A percentile compares a stretch with the other conserved stretches of the same genome.
Conservation (phyloP, 2,329 filamentous ascomycete genomes). For the Geosmithia flava region DNA sequence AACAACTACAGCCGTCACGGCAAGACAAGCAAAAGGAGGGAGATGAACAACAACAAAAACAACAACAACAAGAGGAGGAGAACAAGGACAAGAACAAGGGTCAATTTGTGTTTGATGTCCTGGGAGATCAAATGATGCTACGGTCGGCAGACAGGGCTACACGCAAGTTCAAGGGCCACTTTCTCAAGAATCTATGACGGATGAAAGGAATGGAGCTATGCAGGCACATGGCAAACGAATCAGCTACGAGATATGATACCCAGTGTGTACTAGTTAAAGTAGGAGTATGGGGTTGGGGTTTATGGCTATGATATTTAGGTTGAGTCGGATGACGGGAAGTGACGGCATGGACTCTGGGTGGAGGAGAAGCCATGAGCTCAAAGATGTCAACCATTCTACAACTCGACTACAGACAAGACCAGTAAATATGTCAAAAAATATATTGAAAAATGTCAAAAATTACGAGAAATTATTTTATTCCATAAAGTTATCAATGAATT, state of each 20-base stretch:
- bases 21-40: background rate
- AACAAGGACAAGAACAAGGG: background rate
- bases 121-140: conserved; percentile 78
- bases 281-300: background rate
- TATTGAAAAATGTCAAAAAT: too few species aligned
- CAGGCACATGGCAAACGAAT: background rate
- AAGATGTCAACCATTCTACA: too few species aligned
- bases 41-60: background rate
- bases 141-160: conserved; percentile 76
- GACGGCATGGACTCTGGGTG: background rate
- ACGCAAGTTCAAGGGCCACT: conserved; percentile 83
- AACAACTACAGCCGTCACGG: background rate
- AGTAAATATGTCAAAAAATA: too few species aligned
- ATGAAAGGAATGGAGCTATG: background rate
- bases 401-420: too few species aligned
- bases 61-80: background rate
- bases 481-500: too few species aligned
- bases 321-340: background rate
- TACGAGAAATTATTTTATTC: too few species aligned
- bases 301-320: background rate
- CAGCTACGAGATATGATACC: background rate
- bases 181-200: conserved; percentile 57
- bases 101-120: conserved; percentile 64
- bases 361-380: too few species aligned
- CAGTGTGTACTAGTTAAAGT: too few species aligned